Percentiles rank a stretch among this genome's conserved stretches.
phyloP scores from a whole-genome alignment of 768 basidiomycete genomes.

The Agrocybe praecox region DNA sequence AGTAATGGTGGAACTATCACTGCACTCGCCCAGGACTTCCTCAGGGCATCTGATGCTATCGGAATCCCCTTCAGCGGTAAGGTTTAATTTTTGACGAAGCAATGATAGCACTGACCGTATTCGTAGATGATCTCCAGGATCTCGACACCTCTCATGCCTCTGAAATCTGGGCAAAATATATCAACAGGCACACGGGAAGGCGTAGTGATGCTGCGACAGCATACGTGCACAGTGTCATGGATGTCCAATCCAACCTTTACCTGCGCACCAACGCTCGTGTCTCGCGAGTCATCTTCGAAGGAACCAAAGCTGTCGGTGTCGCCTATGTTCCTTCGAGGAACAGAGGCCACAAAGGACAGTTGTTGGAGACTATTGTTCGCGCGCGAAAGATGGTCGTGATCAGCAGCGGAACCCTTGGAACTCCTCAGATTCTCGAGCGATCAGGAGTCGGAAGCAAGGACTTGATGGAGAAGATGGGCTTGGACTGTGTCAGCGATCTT shows the following conservation, averaged over 20 bases:
- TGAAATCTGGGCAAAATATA: conserved; percentile 79
- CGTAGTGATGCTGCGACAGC: conserved; percentile 76
- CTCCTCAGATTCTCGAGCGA: conserved; percentile 74
- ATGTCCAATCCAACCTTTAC: conserved; percentile 66
- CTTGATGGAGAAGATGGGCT: conserved; percentile 55
- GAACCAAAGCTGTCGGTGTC: conserved; percentile 70
- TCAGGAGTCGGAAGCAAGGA: conserved; percentile 64
- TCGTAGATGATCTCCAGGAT: conserved; percentile 71
- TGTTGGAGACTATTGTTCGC: conserved; percentile 64
- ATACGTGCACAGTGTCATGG: conserved; percentile 74
- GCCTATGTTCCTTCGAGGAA: conserved; percentile 69
- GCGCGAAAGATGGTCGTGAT: conserved; percentile 70
- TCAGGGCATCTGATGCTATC: conserved; percentile 60
- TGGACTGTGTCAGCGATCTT: conserved; percentile 69
- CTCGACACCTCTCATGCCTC: conserved; percentile 60
- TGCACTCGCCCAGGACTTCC: conserved; percentile 68
- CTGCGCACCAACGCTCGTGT: conserved; percentile 69
- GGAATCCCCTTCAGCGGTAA: conserved; percentile 68
- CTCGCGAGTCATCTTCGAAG: conserved; percentile 72
- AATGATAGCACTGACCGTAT: neutral
- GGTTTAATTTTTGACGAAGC: conserved; percentile 10
- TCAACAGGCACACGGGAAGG: conserved; percentile 73
- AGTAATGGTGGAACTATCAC: conserved; percentile 69
- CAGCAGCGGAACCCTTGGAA: conserved; percentile 68
- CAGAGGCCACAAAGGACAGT: conserved; percentile 49